phyloP scores from a whole-genome alignment of 108 stramenopile species.

The Aurantiochytrium sp. region DNA sequence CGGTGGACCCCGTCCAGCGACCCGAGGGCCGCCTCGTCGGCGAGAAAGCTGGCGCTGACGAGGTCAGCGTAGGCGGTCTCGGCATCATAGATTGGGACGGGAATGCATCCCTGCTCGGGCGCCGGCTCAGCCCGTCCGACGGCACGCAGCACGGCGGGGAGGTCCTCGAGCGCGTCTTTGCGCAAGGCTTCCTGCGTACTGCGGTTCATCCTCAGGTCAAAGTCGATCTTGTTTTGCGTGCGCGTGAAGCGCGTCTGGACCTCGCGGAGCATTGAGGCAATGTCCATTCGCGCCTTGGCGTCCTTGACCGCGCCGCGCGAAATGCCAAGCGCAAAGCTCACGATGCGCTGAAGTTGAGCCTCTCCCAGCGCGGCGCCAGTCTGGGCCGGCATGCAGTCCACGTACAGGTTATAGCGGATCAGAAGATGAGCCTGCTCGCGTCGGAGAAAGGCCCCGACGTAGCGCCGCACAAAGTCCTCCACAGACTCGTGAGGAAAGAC shows the following conservation, averaged over 20 bases:
- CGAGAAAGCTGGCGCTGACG: background rate
- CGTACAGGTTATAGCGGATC: constrained; percentile 40
- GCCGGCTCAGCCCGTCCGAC: background rate
- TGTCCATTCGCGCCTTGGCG: background rate
- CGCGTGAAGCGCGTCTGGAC: constrained; percentile 42
- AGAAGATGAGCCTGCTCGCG: constrained; percentile 21
- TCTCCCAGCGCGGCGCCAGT: background rate
- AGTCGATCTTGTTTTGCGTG: constrained; percentile 53
- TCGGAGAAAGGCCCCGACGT: background rate
- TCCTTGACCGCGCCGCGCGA: background rate
- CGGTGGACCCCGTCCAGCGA: background rate
- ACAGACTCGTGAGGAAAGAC: background rate
- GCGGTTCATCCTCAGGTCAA: constrained; percentile 40
- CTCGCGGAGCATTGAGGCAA: constrained; percentile 29
- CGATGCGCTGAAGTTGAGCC: constrained; percentile 36
- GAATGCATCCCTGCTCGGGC: background rate
- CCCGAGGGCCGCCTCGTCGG: background rate
- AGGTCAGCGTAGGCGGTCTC: background rate
- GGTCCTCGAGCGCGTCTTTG: background rate
- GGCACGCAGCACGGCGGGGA: background rate
- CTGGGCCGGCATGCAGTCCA: constrained; percentile 47
- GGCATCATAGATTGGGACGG: background rate
- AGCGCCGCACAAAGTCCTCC: constrained; percentile 29
- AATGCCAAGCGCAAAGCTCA: background rate
- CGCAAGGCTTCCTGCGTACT: constrained; percentile 9